Evolutionary conservation across 345 rosid genomes (phyloP).

Genomic region (Microthlaspi erraticum): DNA sequence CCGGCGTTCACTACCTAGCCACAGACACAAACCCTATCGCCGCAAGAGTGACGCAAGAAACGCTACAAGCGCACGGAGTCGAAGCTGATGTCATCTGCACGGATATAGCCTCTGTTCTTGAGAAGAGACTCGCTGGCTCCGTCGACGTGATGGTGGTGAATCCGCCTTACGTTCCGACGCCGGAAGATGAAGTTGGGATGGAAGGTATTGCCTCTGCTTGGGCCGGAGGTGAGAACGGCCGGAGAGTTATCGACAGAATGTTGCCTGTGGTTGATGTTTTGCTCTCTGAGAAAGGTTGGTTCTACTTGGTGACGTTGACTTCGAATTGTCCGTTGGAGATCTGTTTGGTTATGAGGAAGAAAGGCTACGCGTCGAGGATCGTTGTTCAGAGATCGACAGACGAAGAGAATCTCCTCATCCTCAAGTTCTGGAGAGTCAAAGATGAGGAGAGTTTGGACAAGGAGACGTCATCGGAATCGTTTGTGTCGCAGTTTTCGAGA

Average conservation of each 20-base stretch:
- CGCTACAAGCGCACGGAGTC: constrained; percentile 72
- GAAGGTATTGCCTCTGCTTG: constrained; percentile 77
- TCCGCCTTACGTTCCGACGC: constrained; percentile 96
- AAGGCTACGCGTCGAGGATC: constrained; percentile 72
- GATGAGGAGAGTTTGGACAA: constrained; percentile 26
- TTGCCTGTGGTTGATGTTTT: constrained; percentile 64
- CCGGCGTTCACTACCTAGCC: constrained; percentile 58
- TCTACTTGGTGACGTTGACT: constrained; percentile 72
- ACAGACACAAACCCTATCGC: constrained; percentile 76
- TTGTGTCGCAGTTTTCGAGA: constrained; percentile 35
- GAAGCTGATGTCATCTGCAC: constrained; percentile 67
- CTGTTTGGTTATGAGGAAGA: constrained; percentile 69
- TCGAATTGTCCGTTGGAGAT: constrained; percentile 63
- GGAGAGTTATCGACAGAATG: constrained; percentile 63
- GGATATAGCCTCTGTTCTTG: constrained; percentile 71
- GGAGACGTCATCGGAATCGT: constrained; percentile 27
- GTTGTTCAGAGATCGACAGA: constrained; percentile 80
- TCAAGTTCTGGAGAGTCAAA: constrained; percentile 66
- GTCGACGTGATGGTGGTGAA: constrained; percentile 88
- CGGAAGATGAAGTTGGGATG: constrained; percentile 79
- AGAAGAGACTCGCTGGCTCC: constrained; percentile 62
- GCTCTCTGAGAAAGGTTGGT: constrained; percentile 77
- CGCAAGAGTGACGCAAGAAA: constrained; percentile 59
- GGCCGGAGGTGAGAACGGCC: constrained; percentile 92
- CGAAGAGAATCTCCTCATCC: constrained; percentile 68